Conservation (phyloP, 1,284 basidiomycete species). For the Ceratobasidium sp. region DNA sequence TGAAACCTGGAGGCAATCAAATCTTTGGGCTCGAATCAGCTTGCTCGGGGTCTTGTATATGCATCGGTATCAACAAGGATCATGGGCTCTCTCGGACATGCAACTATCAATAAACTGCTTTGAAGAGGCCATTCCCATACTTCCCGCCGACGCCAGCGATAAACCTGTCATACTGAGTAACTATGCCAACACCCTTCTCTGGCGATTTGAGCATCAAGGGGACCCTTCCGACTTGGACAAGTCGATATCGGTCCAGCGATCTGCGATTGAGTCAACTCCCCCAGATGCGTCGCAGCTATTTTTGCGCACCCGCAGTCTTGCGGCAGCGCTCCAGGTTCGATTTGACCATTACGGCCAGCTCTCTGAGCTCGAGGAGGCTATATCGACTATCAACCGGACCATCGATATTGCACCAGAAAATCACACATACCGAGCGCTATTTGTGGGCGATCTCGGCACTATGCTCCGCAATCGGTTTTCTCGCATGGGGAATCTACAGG, state of each 20-base stretch:
- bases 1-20: not conserved
- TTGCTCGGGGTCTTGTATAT: not conserved
- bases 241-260: not conserved
- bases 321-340: not conserved
- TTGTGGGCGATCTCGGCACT: not conserved
- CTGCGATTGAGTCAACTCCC: constrained; percentile 8
- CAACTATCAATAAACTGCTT: not conserved
- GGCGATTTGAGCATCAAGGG: constrained; percentile 1
- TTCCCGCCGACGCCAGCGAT: not conserved
- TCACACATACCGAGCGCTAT: not conserved
- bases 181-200: constrained; percentile 11
- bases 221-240: constrained; percentile 14
- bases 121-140: constrained; percentile 1
- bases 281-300: not conserved
- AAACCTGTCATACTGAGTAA: constrained; percentile 9
- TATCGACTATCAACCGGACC: not conserved
- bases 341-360: not conserved
- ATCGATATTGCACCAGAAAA: not conserved
- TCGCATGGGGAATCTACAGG: not conserved
- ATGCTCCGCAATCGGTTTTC: not conserved
- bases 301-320: constrained; percentile 1
- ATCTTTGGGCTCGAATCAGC: not conserved
- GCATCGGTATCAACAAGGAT: not conserved
- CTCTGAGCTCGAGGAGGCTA: constrained; percentile 24
- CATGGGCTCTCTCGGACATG: constrained; percentile 8